phyloP scores from a whole-genome alignment of 139 green algal species.

The Limnomonas spitsbergensis region DNA sequence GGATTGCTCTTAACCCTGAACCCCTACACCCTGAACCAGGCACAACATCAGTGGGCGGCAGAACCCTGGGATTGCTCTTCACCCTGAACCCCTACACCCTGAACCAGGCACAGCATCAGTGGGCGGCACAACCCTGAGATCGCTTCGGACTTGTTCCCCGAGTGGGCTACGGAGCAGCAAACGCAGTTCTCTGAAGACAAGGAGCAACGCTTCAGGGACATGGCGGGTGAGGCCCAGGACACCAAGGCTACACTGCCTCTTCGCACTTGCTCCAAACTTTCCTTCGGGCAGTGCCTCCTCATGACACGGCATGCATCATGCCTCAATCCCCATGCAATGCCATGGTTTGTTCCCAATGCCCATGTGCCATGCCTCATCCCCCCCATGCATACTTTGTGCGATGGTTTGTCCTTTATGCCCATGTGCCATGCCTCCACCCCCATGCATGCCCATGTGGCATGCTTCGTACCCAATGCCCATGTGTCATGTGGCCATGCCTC shows the following conservation, averaged over 20 bases:
- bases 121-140: conserved; percentile 68
- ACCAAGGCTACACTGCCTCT: background rate
- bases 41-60: no score
- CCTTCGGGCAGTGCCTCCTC: no score
- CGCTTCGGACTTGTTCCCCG: conserved; percentile 66
- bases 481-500: no score
- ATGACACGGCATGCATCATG: no score
- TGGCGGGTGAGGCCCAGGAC: conserved; percentile 39
- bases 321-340: background rate
- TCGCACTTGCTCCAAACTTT: background rate
- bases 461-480: no score
- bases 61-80: no score
- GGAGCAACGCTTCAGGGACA: conserved; percentile 57
- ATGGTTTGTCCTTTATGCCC: background rate
- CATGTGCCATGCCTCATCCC: background rate
- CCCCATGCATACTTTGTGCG: background rate
- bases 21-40: no score
- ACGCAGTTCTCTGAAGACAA: conserved; percentile 63
- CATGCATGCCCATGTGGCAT: no score
- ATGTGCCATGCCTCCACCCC: no score
- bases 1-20: no score
- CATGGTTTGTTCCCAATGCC: background rate
- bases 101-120: conserved; percentile 36
- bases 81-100: no score
- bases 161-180: conserved; percentile 45